These are phyloP conservation scores for Neonectria coccinea DNA, from an alignment of 2,329 filamentous ascomycete species.

Conservation along the genomic window DNA sequence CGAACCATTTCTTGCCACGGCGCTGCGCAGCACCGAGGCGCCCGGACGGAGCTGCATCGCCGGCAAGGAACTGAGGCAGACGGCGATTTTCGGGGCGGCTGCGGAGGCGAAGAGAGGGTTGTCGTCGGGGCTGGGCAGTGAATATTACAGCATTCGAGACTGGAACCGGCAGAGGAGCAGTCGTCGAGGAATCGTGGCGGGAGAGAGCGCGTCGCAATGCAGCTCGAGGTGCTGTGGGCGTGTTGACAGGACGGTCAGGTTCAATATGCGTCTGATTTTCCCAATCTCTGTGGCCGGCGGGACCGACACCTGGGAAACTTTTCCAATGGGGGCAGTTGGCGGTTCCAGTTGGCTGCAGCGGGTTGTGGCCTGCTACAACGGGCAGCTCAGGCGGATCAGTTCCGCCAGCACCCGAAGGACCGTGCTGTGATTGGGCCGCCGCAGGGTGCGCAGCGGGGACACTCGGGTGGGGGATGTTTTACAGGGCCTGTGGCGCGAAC, in stretches of 20 bases:
- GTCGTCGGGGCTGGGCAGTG: constrained; percentile 2
- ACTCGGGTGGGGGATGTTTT: not conserved
- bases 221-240: constrained; percentile 18
- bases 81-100: constrained; percentile 18
- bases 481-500: not conserved
- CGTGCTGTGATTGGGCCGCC: constrained; percentile 26
- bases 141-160: constrained; percentile 19
- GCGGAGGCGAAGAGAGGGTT: constrained; percentile 15
- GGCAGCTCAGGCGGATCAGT: constrained; percentile 32
- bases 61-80: constrained; percentile 19
- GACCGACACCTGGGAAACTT: constrained; percentile 45
- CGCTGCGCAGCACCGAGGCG: constrained; percentile 62
- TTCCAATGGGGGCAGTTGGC: constrained; percentile 33
- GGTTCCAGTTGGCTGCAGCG: constrained; percentile 20
- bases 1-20: constrained; percentile 46
- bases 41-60: constrained; percentile 67
- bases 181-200: constrained; percentile 4
- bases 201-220: constrained; percentile 6
- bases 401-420: constrained; percentile 34
- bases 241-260: constrained; percentile 10
- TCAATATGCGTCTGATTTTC: constrained; percentile 33
- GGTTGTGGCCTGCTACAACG: constrained; percentile 18
- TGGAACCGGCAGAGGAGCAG: not conserved
- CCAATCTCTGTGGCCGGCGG: constrained; percentile 34
- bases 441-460: not conserved